Base-by-base conservation (phyloP, 306 rosid species). In the Fragaria ananassa region DNA sequence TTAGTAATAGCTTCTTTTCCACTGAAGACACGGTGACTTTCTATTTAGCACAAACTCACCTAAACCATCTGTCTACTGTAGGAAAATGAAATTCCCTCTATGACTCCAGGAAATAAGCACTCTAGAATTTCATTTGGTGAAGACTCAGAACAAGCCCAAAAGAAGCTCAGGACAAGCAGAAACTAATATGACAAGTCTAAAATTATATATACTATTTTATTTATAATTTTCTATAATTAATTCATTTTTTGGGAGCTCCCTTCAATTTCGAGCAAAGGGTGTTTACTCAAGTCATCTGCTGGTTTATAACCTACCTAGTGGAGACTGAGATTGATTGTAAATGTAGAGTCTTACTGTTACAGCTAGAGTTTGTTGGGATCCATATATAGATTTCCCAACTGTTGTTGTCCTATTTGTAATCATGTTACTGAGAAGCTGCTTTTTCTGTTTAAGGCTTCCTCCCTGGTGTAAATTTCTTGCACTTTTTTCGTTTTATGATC, bases 151-250 rank as follows among this genome's bases (percentile, higher is more conserved):
- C 91, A 83, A 77, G 80, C 88, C 66, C 76, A 79, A 34, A 96
- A 93, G 91, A 96, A 89, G 88, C 85, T 86, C 61, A 93, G 88
- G 88, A 75, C 86, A 10, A 70, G 88, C 79, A 79, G 83, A 86
- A 91, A 75, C 87, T 96, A 91, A 87, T 85, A 77, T 76, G 67
- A 75, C 80, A 57, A 44, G 58, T 14, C 50, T 60, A 37, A 65
- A 39, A 18, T 8, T 37, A 18, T 37, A 37, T 65, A 56, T 76
- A 72, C 46, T 23, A 75, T 75, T 81, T 78, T 85, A 80, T 80
- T 82, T 80, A 64, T 58, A 81, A 69, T 75, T 72, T 65, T 65
- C 18, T 37, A 77, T 75, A 84, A 75, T 81, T 84, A 75, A 84
- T 89, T 86, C 86, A 87, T 86, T 89, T 88, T 89, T 90, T 79